These are phyloP conservation scores for Nannizziopsis barbatae DNA, from an alignment of 2,329 filamentous ascomycete species.

Conservation along the genomic window DNA sequence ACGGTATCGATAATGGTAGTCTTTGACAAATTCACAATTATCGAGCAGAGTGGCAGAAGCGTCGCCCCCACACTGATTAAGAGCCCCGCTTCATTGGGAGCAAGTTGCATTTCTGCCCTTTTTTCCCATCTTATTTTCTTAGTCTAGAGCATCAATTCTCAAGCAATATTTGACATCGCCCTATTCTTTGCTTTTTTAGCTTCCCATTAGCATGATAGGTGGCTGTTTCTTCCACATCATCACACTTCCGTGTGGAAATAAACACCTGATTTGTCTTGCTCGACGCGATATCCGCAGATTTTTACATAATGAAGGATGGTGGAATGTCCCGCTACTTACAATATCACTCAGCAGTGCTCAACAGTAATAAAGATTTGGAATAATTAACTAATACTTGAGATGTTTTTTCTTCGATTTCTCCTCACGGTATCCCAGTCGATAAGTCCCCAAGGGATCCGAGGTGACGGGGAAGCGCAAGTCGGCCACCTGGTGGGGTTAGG, in stretches of 20 bases:
- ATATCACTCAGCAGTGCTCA: not conserved
- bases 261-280: not conserved
- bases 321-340: not conserved
- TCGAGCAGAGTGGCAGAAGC: too few relatives aligned
- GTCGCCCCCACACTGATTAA: too few relatives aligned
- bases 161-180: too few relatives aligned
- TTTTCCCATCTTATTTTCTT: too few relatives aligned
- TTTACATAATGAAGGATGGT: not conserved
- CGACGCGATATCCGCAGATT: constrained; percentile 8
- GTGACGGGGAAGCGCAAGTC: not conserved
- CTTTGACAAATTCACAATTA: too few relatives aligned
- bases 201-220: not conserved
- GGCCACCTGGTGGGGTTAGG: not conserved
- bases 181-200: not conserved
- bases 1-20: too few relatives aligned
- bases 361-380: not conserved
- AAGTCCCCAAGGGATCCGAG: not conserved
- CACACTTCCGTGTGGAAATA: not conserved
- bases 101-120: too few relatives aligned
- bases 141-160: too few relatives aligned
- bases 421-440: not conserved
- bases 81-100: too few relatives aligned
- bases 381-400: not conserved
- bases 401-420: not conserved
- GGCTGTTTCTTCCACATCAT: not conserved